Evolutionary conservation across 2,329 filamentous ascomycete species (phyloP).

Genomic region (Curvularia sp.): DNA sequence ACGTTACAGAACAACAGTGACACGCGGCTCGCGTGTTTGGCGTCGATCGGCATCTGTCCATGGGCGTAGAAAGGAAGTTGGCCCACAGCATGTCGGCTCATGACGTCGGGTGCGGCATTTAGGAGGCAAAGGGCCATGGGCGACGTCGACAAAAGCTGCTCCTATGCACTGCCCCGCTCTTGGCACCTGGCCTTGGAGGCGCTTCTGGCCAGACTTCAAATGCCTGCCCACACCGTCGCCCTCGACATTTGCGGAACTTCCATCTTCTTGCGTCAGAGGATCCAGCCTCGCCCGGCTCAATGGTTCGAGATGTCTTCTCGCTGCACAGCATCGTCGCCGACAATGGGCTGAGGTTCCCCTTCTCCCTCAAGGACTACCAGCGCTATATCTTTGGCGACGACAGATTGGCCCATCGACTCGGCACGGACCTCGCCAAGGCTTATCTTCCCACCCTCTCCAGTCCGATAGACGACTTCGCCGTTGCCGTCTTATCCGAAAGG

Average conservation of each 20-base stretch:
- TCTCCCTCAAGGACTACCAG: conserved; percentile 33
- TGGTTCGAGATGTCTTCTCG: conserved; percentile 33
- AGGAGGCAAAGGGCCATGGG: neutral
- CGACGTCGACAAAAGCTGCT: conserved; percentile 4
- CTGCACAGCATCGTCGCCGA: conserved; percentile 27
- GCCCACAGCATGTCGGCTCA: too few species aligned
- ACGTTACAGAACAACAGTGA: conserved; percentile 1
- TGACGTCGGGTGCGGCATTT: conserved; percentile 26
- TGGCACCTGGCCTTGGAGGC: conserved; percentile 16
- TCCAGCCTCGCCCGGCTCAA: conserved; percentile 19
- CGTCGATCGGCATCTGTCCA: conserved; percentile 1
- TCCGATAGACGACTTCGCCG: conserved; percentile 24
- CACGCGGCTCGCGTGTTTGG: conserved; percentile 9
- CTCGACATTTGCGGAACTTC: conserved; percentile 1
- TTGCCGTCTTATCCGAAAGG: conserved; percentile 36
- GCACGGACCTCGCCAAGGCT: conserved; percentile 38
- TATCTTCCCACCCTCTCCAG: conserved; percentile 30
- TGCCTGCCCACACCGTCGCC: conserved; percentile 14
- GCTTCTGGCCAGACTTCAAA: conserved; percentile 27
- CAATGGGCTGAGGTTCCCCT: conserved; percentile 27
- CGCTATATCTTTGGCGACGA: conserved; percentile 38
- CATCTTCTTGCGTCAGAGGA: conserved; percentile 6
- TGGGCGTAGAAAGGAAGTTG: too few species aligned
- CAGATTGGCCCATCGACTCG: conserved; percentile 33
- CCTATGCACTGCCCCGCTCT: conserved; percentile 30